A percentile compares a stretch with the other conserved stretches of the same genome.
phyloP scores from a whole-genome alignment of 148 eudicot genomes.

The Diospyros kaki region DNA sequence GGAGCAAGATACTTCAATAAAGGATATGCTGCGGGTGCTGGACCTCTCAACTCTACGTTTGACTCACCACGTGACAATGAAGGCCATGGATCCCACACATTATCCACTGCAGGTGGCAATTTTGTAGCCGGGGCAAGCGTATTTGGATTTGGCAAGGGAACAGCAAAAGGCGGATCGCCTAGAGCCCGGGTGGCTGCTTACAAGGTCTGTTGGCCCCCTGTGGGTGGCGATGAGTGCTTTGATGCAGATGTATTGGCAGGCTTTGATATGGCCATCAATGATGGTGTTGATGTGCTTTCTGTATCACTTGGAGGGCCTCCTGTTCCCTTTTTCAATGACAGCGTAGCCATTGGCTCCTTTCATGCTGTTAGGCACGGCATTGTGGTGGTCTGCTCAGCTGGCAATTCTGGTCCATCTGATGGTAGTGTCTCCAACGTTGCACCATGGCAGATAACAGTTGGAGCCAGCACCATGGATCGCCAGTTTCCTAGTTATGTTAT shows the following conservation, averaged over 20 bases:
- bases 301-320: conserved; percentile 78
- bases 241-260: conserved; percentile 86
- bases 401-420: conserved; percentile 69
- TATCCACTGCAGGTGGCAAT: conserved; percentile 86
- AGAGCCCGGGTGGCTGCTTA: conserved; percentile 79
- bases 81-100: conserved; percentile 89
- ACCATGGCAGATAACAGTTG: conserved; percentile 86
- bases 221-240: conserved; percentile 62
- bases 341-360: conserved; percentile 76
- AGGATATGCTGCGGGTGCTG: conserved; percentile 46
- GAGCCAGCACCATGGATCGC: conserved; percentile 91
- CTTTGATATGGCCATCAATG: conserved; percentile 74
- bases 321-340: conserved; percentile 44
- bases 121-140: conserved; percentile 60
- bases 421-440: conserved; percentile 60
- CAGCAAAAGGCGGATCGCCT: conserved; percentile 91
- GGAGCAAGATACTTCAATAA: conserved; percentile 91
- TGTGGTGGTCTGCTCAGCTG: conserved; percentile 71
- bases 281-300: conserved; percentile 83
- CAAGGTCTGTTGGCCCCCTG: conserved; percentile 81
- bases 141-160: conserved; percentile 69
- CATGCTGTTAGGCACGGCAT: conserved; percentile 75
- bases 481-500: conserved; percentile 55
- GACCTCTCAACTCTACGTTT: conserved; percentile 41
- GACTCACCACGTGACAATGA: conserved; percentile 63